Evolutionary conservation across 2,329 filamentous ascomycete genomes (phyloP), one percentile per base, ranked within the genome.

Genomic region (Herpomyces periplanetae): DNA sequence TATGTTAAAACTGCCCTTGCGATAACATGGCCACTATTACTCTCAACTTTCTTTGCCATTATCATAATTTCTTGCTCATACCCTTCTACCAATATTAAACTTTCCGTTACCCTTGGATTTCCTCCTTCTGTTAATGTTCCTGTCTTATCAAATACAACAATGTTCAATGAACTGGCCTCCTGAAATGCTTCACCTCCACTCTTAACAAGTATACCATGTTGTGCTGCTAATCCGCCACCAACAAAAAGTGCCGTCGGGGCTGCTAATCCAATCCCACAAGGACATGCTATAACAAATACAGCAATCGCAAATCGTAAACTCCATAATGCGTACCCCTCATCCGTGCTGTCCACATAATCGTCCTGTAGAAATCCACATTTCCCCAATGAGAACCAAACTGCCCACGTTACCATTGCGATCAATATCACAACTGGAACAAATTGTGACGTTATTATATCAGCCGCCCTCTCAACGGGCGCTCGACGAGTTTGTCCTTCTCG

Each of bases 111-210:
- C 11, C 44, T 51, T 0, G 65, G 63, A 26, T 66, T 57, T 4
- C 61, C 63, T 3, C 51, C 51, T 28, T 61, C 43, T 0, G 68
- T 80, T 22, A 84, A 41, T 0, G 68, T 84, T 1, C 68, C 68
- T 0, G 68, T 84, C 44, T 84, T 80, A 45, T 84, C 68, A 32
- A 84, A 80, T 1, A 80, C 62, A 15, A 80, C 57, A 20, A 59
- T 61, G 33, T 69, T 57, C 17, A 73, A 47, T 5, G 51, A 52
- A 32, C 63, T 71, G 3, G 66, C 66, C 39, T 69, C 68, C 34
- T 75, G 64, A 32, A 80, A 75, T 0, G 66, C 68, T 32, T 73
- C 64, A 13, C 68, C 68, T 10, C 68, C 68, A 10, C 68, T 66
- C 36, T 71, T 69, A 27, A 64, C 66, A 1, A 84, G 44, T 21